Evolutionary conservation across 2,329 filamentous ascomycete genomes (phyloP), one percentile per base, ranked within the genome.

Genomic region (Lomentospora prolificans): DNA sequence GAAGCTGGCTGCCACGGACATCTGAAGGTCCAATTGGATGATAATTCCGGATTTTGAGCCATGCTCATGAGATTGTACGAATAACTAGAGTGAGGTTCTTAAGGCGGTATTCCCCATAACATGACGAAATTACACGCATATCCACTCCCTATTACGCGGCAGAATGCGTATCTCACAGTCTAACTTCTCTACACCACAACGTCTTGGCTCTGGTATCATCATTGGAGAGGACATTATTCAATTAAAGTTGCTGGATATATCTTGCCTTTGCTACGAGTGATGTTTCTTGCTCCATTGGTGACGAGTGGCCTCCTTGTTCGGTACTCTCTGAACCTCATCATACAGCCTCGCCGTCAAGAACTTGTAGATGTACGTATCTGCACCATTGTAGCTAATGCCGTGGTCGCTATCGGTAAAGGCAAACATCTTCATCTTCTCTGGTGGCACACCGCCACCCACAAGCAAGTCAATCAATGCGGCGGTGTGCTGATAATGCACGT

Each of bases 401-500:
- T 87, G 85, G 60, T 85, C 81, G 33, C 70, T 80, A 63, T 87
- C 85, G 0, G 84, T 86, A 58, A 86, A 87, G 19, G 77, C 79
- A 57, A 82, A 77, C 69, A 81, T 78, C 63, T 81, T 74, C 73
- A 87, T 73, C 71, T 85, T 82, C 57, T 77, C 71, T 0, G 83
- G 80, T 0, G 76, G 75, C 0, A 87, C 80, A 0, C 78, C 78
- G 0, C 69, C 76, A 0, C 77, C 75, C 30, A 87, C 79, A 0
- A 88, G 67, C 22, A 83, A 65, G 61, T 88, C 83, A 0, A 82
- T 69, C 31, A 88, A 66, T 1, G 78, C 81, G 0, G 83, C 84
- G 0, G 78, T 63, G 59, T 88, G 81, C 68, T 87, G 84, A 64
- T 85, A 87, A 63, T 88, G 85, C 12, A 87, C 85, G 53, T 88